phyloP scores from a whole-genome alignment of 192 early-diverging fungal species.

The Helicostylum pulchrum region DNA sequence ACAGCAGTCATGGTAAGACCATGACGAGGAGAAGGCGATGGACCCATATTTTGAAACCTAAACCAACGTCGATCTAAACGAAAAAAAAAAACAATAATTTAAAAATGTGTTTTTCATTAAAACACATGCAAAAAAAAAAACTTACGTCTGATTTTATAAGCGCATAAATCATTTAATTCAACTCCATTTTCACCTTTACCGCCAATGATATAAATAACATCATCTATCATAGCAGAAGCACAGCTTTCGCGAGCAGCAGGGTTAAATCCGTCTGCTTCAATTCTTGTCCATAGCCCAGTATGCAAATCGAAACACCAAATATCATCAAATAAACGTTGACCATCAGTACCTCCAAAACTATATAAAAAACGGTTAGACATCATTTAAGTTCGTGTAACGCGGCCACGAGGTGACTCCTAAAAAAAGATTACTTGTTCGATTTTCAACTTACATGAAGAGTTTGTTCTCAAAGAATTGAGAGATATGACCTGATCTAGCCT shows the following conservation, averaged over 20 bases:
- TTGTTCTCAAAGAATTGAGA: constrained; percentile 28
- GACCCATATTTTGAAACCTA: constrained; percentile 46
- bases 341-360: constrained; percentile 59
- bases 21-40: constrained; percentile 41
- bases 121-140: background rate
- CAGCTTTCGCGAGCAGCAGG: constrained; percentile 46
- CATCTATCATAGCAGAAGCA: constrained; percentile 40
- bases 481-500: constrained; percentile 25
- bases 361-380: background rate
- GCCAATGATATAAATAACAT: constrained; percentile 53
- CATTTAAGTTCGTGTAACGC: constrained; percentile 1
- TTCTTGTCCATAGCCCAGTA: constrained; percentile 41
- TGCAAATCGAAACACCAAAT: constrained; percentile 54
- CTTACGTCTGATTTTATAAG: constrained; percentile 51
- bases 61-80: constrained; percentile 48
- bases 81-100: background rate
- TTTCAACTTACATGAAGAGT: constrained; percentile 27
- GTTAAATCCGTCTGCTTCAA: constrained; percentile 42
- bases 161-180: constrained; percentile 48
- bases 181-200: constrained; percentile 45
- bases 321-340: constrained; percentile 50
- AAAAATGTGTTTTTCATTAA: background rate
- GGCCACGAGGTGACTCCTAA: constrained; percentile 6
- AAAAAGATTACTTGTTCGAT: background rate
- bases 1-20: constrained; percentile 45